Evolutionary conservation across 1,139 yeast species (phyloP), one percentile per base, ranked within the genome.

Genomic region (Yamadazyma spencermartinsiae): DNA sequence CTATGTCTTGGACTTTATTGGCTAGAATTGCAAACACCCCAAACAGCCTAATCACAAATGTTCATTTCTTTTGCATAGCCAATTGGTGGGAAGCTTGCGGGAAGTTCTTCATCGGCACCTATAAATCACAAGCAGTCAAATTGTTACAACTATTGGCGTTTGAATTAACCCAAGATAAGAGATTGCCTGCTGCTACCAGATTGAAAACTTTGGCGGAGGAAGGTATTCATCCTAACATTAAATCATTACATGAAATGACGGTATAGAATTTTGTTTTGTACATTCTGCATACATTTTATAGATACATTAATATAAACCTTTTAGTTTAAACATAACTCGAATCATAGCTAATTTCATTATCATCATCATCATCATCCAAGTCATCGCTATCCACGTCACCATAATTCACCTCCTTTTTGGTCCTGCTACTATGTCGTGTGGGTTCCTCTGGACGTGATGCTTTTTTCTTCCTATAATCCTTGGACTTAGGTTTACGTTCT

Each of bases 31-130:
- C 84, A 31, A 90, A 92, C 58, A 68, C 76, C 1, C 72, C 78
- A 2, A 27, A 53, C 4, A 60, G 62, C 0, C 56, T 76, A 9
- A 55, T 88, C 11, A 68, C 79, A 0, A 83, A 88, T 48, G 76
- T 85, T 0, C 95, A 89, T 55, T 90, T 74, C 55, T 71, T 82
- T 0, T 76, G 86, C 1, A 74, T 82, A 6, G 82, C 89, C 2
- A 78, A 86, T 31, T 90, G 97, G 96, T 88, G 97, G 96, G 98
- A 94, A 48, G 80, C 90, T 5, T 74, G 85, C 32, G 92, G 87
- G 1, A 50, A 50, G 11, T 68, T 76, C 33, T 78, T 92, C 41
- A 42, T 72, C 7, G 54, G 57, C 10, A 71, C 71, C 0, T 94
- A 80, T 58, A 89, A 90, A 1, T 60, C 50, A 5, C 98, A 92